Percentiles rank a stretch among this genome's conserved stretches.
These are phyloP conservation scores for Plasmodium relictum DNA, from an alignment of 169 alveolate genomes.

Conservation along the genomic window DNA sequence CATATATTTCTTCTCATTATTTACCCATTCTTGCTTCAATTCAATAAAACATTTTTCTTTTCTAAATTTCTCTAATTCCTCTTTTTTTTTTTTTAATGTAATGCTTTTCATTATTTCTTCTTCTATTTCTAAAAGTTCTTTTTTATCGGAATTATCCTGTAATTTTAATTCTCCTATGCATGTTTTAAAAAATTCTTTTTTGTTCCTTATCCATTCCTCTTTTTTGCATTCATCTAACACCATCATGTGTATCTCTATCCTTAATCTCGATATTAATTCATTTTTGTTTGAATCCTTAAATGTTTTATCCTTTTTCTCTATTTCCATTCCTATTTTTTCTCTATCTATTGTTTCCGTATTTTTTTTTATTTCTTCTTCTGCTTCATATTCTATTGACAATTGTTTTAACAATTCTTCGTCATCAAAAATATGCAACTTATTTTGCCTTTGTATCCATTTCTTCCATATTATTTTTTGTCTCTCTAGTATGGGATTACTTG, in stretches of 20 bases:
- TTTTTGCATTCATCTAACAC: no score
- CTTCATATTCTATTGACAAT: no score
- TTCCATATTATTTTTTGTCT: background rate
- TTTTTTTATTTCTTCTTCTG: no score
- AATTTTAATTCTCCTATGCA: no score
- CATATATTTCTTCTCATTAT: background rate
- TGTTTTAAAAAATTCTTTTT: no score
- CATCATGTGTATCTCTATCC: background rate
- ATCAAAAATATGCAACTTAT: background rate
- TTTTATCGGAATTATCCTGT: no score
- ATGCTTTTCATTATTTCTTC: background rate
- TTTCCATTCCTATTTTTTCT: no score
- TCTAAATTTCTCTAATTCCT: no score
- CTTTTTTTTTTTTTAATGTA: no score
- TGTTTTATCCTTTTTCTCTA: background rate
- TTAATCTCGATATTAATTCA: background rate
- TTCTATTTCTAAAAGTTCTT: background rate
- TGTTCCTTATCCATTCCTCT: no score
- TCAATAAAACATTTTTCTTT: background rate
- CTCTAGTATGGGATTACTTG: background rate
- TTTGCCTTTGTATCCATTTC: background rate
- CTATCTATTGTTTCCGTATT: no score
- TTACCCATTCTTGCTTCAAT: constrained; percentile 3
- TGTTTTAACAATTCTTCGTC: no score
- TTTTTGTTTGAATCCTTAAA: background rate